phyloP scores from a whole-genome alignment of 352 stramenopile species.

The Pythium brachiatum region DNA sequence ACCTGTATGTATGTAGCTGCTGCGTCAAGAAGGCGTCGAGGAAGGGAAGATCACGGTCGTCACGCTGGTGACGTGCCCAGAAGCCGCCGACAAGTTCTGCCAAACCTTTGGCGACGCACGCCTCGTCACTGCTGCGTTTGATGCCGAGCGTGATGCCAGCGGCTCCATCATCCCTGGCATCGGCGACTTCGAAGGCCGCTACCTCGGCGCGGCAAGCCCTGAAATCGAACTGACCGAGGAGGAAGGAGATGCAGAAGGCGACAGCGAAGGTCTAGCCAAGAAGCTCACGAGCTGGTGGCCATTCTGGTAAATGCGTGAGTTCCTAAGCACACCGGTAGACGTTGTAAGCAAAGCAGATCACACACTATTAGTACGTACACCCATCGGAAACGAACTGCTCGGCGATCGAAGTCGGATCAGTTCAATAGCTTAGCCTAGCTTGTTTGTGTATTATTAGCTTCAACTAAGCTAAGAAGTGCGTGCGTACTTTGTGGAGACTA shows the following conservation, averaged over 20 bases:
- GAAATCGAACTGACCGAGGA: slow-evolving; percentile 35
- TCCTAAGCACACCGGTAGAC: slow-evolving; percentile 4
- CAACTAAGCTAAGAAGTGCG: slow-evolving; percentile 3
- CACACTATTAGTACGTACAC: too few species aligned
- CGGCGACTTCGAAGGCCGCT: slow-evolving; percentile 74
- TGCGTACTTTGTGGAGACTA: slow-evolving; percentile 7
- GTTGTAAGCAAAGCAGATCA: not conserved
- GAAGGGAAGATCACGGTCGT: slow-evolving; percentile 81
- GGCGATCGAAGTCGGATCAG: not conserved
- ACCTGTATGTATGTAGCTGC: slow-evolving; percentile 32
- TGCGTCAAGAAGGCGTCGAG: slow-evolving; percentile 68
- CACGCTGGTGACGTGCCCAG: slow-evolving; percentile 74
- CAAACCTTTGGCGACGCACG: slow-evolving; percentile 72
- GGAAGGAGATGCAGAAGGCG: slow-evolving; percentile 33
- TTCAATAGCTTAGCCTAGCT: not conserved
- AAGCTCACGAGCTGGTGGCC: slow-evolving; percentile 44
- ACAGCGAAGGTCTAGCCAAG: slow-evolving; percentile 29
- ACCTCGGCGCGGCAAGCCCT: slow-evolving; percentile 37
- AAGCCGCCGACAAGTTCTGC: slow-evolving; percentile 79
- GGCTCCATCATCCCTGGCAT: slow-evolving; percentile 72
- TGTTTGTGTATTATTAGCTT: not conserved
- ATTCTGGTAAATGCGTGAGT: slow-evolving; percentile 18
- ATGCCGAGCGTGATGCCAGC: slow-evolving; percentile 50
- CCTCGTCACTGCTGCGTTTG: slow-evolving; percentile 78
- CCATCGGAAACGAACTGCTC: too few species aligned